phyloP scores from a whole-genome alignment of 805 yeast genomes.

The Ogataea paradorogensis region DNA sequence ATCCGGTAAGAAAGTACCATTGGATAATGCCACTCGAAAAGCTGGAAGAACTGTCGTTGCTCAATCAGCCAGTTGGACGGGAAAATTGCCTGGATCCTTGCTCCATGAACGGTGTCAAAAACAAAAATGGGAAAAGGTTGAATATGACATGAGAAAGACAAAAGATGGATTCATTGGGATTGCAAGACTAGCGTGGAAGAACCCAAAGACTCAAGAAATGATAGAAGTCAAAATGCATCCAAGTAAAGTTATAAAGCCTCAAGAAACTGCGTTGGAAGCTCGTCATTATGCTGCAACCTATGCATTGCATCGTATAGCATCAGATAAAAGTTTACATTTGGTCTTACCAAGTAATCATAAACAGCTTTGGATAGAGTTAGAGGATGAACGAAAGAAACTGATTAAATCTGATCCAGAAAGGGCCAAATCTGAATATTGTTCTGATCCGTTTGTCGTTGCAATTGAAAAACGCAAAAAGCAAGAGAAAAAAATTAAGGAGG shows the following conservation, averaged over 20 bases:
- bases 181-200: slow-evolving; percentile 63
- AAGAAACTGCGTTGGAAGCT: slow-evolving; percentile 84
- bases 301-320: slow-evolving; percentile 75
- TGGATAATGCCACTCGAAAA: slow-evolving; percentile 7
- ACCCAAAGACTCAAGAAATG: slow-evolving; percentile 76
- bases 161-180: slow-evolving; percentile 59
- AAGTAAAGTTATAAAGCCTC: slow-evolving; percentile 50
- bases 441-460: slow-evolving; percentile 74
- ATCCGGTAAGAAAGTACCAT: slow-evolving; percentile 2
- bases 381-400: slow-evolving; percentile 52
- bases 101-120: slow-evolving; percentile 86
- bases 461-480: slow-evolving; percentile 52
- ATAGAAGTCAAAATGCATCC: slow-evolving; percentile 57
- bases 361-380: slow-evolving; percentile 73
- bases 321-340: slow-evolving; percentile 80
- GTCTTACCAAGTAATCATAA: slow-evolving; percentile 82
- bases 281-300: slow-evolving; percentile 88
- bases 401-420: slow-evolving; percentile 42
- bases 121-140: slow-evolving; percentile 85
- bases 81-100: slow-evolving; percentile 84
- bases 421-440: slow-evolving; percentile 54
- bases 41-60: slow-evolving; percentile 43
- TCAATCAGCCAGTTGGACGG: slow-evolving; percentile 85
- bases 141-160: slow-evolving; percentile 59
- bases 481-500: slow-evolving; percentile 45